phyloP scores from a whole-genome alignment of 306 rosid species.

The Cucurbita pepo region DNA sequence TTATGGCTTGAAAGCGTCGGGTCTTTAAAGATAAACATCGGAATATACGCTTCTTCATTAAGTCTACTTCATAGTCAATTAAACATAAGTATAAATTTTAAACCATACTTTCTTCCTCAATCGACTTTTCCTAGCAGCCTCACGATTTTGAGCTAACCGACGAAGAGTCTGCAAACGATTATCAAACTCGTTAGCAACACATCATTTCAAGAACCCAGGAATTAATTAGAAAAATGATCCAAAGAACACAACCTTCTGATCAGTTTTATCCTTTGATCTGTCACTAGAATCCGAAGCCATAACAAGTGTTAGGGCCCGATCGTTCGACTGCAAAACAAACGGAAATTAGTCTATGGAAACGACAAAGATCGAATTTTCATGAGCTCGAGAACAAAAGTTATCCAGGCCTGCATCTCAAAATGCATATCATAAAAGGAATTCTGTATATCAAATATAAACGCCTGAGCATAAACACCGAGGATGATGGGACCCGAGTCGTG shows the following conservation, averaged over 20 bases:
- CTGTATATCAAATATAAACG: not conserved
- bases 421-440: not conserved
- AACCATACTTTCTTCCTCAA: slow-evolving; percentile 71
- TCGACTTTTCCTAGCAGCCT: slow-evolving; percentile 97
- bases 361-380: not conserved
- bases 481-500: not conserved
- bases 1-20: no score
- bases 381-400: not conserved
- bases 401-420: not conserved
- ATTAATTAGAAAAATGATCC: not conserved
- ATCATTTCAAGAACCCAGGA: not conserved
- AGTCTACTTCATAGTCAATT: no score
- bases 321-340: slow-evolving; percentile 48
- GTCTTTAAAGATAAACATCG: no score
- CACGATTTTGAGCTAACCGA: slow-evolving; percentile 95
- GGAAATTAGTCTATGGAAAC: not conserved
- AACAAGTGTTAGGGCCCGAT: slow-evolving; percentile 31
- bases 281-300: slow-evolving; percentile 85
- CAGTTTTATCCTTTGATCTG: slow-evolving; percentile 75
- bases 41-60: no score
- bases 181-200: not conserved
- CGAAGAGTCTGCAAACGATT: slow-evolving; percentile 57
- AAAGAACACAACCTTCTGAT: slow-evolving; percentile 63
- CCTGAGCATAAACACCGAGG: not conserved
- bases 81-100: not conserved